Evolutionary conservation across 306 rosid genomes (phyloP).

Genomic region (Gillenia trifoliata): DNA sequence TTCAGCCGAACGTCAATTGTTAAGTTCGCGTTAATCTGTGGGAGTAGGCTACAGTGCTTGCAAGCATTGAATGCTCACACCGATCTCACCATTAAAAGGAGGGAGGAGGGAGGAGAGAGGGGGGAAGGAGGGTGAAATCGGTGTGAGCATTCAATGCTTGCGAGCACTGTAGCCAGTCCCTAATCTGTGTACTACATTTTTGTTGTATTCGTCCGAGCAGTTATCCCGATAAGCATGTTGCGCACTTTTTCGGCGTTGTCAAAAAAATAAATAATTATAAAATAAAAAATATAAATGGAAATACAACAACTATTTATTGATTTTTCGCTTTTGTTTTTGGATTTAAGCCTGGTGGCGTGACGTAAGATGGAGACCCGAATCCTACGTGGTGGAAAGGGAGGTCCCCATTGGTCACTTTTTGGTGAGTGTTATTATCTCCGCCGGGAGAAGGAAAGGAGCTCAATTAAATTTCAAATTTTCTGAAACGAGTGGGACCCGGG

Average conservation of each 20-base stretch:
- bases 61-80: too few species aligned
- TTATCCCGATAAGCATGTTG: slow-evolving; percentile 36
- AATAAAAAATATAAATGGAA: background rate
- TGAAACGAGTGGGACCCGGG: background rate
- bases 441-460: background rate
- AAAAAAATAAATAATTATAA: background rate
- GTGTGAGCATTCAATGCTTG: too few species aligned
- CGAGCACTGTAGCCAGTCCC: too few species aligned
- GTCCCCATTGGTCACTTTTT: slow-evolving; percentile 26
- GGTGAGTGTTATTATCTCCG: slow-evolving; percentile 17
- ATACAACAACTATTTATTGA: background rate
- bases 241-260: background rate
- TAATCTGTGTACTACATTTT: too few species aligned
- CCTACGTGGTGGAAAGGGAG: slow-evolving; percentile 14
- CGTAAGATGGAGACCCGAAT: slow-evolving; percentile 11
- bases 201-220: slow-evolving; percentile 16
- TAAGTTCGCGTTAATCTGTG: too few species aligned
- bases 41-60: too few species aligned
- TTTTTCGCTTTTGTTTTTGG: background rate
- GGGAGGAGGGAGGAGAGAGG: too few species aligned
- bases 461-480: too few species aligned
- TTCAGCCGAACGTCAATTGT: background rate
- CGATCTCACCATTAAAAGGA: too few species aligned
- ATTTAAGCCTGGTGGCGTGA: background rate
- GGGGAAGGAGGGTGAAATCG: too few species aligned